phyloP scores from a whole-genome alignment of 2,329 filamentous ascomycete genomes.

The Trichoderma sp. region DNA sequence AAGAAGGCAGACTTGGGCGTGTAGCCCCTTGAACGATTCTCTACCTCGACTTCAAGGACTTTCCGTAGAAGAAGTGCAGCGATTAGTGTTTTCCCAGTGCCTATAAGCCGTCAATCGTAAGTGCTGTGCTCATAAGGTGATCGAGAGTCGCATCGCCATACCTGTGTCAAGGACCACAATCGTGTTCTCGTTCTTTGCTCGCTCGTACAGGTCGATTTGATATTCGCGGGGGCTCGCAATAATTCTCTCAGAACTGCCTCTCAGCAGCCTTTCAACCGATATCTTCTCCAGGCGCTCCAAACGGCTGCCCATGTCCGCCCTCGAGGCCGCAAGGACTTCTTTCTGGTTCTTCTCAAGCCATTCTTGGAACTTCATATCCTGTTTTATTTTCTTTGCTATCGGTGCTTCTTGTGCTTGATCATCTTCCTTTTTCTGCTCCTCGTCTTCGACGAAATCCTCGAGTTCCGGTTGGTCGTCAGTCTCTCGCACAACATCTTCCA shows the following conservation, averaged over 20 bases:
- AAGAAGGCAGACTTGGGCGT: slow-evolving; percentile 76
- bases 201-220: slow-evolving; percentile 87
- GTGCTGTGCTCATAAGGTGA: background rate
- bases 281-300: slow-evolving; percentile 37
- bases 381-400: slow-evolving; percentile 51
- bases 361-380: slow-evolving; percentile 53
- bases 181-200: slow-evolving; percentile 79
- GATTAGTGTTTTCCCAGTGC: slow-evolving; percentile 95
- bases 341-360: slow-evolving; percentile 43
- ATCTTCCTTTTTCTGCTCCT: slow-evolving; percentile 23
- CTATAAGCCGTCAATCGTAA: slow-evolving; percentile 41
- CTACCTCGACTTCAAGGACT: slow-evolving; percentile 74
- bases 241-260: slow-evolving; percentile 50
- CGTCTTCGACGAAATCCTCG: background rate
- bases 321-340: slow-evolving; percentile 37
- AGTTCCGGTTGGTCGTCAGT: background rate
- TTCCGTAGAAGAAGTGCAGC: slow-evolving; percentile 81
- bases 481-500: background rate
- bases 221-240: slow-evolving; percentile 85
- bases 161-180: slow-evolving; percentile 95
- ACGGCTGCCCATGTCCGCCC: slow-evolving; percentile 30
- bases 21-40: slow-evolving; percentile 63
- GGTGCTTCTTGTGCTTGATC: slow-evolving; percentile 40
- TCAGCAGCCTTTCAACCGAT: slow-evolving; percentile 24
- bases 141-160: slow-evolving; percentile 34